These are phyloP conservation scores for Microstegium vimineum DNA, from an alignment of 176 grass and related monocot genomes.

Conservation along the genomic window DNA sequence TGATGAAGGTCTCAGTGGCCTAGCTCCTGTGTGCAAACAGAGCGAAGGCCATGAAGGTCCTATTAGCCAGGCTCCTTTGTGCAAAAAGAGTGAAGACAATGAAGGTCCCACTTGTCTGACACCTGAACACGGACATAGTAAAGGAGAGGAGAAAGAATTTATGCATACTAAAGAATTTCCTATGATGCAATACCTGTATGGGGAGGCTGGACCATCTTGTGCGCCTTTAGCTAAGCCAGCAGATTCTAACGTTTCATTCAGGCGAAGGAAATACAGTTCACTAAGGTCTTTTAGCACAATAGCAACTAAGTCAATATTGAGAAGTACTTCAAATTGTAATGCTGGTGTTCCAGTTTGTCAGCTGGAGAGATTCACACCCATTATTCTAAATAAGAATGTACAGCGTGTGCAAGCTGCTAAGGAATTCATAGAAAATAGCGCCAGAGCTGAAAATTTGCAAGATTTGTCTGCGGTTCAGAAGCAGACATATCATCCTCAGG, in stretches of 20 bases:
- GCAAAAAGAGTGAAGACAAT: slow-evolving; percentile 16
- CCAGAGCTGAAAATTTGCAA: slow-evolving; percentile 36
- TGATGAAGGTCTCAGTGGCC: slow-evolving; percentile 21
- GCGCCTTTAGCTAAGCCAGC: slow-evolving; percentile 8
- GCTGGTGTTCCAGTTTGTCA: slow-evolving; percentile 21
- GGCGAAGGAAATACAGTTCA: slow-evolving; percentile 33
- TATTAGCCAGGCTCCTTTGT: not conserved
- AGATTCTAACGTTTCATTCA: slow-evolving; percentile 24
- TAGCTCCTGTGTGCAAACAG: not conserved
- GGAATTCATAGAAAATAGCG: slow-evolving; percentile 28
- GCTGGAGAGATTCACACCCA: slow-evolving; percentile 18
- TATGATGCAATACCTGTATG: slow-evolving; percentile 22
- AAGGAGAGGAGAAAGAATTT: slow-evolving; percentile 26
- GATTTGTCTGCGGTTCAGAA: slow-evolving; percentile 22
- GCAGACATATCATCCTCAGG: slow-evolving; percentile 16
- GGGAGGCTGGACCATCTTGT: slow-evolving; percentile 22
- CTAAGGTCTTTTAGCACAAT: slow-evolving; percentile 52
- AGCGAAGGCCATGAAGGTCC: slow-evolving; percentile 11
- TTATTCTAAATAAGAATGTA: slow-evolving; percentile 53
- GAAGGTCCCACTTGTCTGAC: slow-evolving; percentile 26
- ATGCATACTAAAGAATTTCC: slow-evolving; percentile 5
- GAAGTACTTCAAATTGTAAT: slow-evolving; percentile 21
- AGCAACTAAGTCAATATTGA: slow-evolving; percentile 24
- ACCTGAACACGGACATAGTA: slow-evolving; percentile 23
- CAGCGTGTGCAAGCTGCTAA: slow-evolving; percentile 38